Conservation (phyloP, 228 moss, liverwort and hornwort genomes). For the Sphagnum fallax region DNA sequence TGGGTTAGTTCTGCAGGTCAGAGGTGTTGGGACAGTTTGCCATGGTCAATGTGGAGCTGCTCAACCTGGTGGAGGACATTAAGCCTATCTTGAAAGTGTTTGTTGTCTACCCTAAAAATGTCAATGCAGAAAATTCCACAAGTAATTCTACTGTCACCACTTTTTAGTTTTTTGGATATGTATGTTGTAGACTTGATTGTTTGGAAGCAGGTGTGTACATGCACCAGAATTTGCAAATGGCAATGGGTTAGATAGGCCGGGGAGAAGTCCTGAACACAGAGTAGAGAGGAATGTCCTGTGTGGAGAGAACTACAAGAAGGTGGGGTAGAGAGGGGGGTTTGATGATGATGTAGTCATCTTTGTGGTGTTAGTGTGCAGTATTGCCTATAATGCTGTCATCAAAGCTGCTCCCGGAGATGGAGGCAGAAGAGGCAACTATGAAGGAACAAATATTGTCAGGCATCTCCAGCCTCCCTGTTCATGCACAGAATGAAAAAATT, state of each 20-base stretch:
- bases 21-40: constrained; percentile 93
- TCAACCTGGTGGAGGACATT: constrained; percentile 88
- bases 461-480: constrained; percentile 53
- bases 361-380: constrained; percentile 42
- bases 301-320: too few species aligned
- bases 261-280: too few species aligned
- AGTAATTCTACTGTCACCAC: constrained; percentile 38
- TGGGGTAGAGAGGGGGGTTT: background rate
- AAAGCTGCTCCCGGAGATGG: constrained; percentile 96
- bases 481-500: constrained; percentile 71
- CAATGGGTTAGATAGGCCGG: too few species aligned
- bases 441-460: constrained; percentile 79
- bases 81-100: constrained; percentile 92
- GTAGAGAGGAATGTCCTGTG: too few species aligned
- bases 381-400: constrained; percentile 97
- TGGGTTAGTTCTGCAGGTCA: constrained; percentile 41
- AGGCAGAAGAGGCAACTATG: constrained; percentile 62
- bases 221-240: too few species aligned
- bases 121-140: constrained; percentile 86
- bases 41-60: constrained; percentile 93
- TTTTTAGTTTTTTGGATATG: background rate
- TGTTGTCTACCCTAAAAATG: constrained; percentile 83
- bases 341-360: constrained; percentile 6
- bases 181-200: too few species aligned
- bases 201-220: too few species aligned